These are phyloP conservation scores for Drosera capensis DNA, from an alignment of 148 eudicot species.

Conservation along the genomic window DNA sequence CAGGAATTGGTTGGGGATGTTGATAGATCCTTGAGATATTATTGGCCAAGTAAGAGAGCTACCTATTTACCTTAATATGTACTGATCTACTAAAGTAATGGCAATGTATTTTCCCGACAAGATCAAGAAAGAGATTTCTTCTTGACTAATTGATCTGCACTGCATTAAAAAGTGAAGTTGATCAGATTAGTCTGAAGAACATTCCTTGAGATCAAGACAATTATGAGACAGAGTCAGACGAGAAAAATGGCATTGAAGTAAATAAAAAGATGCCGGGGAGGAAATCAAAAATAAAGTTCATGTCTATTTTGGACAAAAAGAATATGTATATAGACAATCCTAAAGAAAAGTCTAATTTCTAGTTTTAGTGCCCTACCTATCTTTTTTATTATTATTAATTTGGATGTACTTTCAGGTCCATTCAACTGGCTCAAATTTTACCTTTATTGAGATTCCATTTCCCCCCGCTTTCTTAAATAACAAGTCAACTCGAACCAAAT, in stretches of 20 bases:
- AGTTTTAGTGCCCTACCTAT: no score
- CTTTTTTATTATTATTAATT: no score
- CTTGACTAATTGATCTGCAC: slow-evolving; percentile 78
- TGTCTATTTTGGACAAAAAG: no score
- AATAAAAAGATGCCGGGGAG: no score
- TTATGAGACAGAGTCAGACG: no score
- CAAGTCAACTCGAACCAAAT: slow-evolving; percentile 61
- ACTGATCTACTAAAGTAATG: slow-evolving; percentile 88
- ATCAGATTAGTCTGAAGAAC: no score
- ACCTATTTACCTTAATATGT: slow-evolving; percentile 44
- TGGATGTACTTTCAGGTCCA: no score
- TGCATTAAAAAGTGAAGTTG: slow-evolving; percentile 38
- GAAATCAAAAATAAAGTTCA: no score
- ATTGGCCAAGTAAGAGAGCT: background rate
- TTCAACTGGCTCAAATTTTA: slow-evolving; percentile 11
- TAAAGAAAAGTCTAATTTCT: no score
- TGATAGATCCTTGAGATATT: background rate
- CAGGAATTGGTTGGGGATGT: background rate
- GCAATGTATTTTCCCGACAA: slow-evolving; percentile 81
- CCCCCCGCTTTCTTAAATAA: slow-evolving; percentile 61
- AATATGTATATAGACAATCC: no score
- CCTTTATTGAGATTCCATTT: slow-evolving; percentile 81
- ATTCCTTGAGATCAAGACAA: no score
- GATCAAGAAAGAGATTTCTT: slow-evolving; percentile 55
- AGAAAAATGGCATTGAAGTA: background rate